A percentile compares a stretch with the other conserved stretches of the same genome.
These are phyloP conservation scores for Metschnikowia hibisci DNA, from an alignment of 805 yeast genomes.

Conservation along the genomic window DNA sequence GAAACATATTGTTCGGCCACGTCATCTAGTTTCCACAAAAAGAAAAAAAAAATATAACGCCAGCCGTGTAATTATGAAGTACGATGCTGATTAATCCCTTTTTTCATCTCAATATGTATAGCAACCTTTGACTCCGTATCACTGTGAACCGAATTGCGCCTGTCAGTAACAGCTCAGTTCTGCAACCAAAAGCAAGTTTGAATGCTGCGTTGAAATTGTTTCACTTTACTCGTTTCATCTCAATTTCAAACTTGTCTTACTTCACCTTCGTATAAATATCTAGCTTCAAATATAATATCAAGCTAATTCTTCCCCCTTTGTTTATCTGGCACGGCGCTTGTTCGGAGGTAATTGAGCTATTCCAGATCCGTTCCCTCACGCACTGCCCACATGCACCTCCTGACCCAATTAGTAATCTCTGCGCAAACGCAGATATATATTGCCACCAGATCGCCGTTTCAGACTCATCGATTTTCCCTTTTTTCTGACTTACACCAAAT, in stretches of 20 bases:
- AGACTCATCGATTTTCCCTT: neutral
- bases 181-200: too few species aligned
- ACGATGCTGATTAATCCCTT: too few species aligned
- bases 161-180: too few species aligned
- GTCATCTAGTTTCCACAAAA: neutral
- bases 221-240: too few species aligned
- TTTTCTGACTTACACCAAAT: neutral
- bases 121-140: too few species aligned
- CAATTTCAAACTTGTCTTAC: too few species aligned
- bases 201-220: too few species aligned
- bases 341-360: neutral
- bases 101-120: too few species aligned
- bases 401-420: conserved; percentile 12
- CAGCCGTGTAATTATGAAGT: neutral
- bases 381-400: conserved; percentile 8
- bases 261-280: too few species aligned
- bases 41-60: neutral
- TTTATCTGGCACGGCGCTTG: neutral
- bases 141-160: too few species aligned
- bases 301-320: neutral
- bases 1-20: neutral
- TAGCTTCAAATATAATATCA: neutral
- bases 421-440: conserved; percentile 7
- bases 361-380: conserved; percentile 5
- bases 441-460: conserved; percentile 9